Evolutionary conservation across 139 green algal species (phyloP).

Genomic region (Chlorella ohadii): DNA sequence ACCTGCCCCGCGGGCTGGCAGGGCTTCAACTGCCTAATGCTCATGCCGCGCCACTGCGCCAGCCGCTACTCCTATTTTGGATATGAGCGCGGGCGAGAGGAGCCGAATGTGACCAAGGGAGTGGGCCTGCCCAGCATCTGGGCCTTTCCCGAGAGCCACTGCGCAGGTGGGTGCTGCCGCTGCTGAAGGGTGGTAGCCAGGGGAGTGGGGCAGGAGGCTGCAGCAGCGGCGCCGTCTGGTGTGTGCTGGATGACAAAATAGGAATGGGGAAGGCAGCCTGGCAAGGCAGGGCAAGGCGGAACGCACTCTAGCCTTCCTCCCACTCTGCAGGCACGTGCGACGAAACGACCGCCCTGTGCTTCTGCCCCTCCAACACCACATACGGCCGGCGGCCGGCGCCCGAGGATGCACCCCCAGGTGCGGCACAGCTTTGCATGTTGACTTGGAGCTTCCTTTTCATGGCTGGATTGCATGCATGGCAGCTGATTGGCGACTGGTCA

Average conservation of each 20-base stretch:
- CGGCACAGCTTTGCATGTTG: not conserved
- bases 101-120: not conserved
- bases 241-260: too few species aligned
- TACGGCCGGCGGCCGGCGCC: not conserved
- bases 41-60: slow-evolving; percentile 39
- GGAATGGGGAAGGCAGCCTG: too few species aligned
- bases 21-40: slow-evolving; percentile 23
- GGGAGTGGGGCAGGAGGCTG: too few species aligned
- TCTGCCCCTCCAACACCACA: slow-evolving; percentile 21
- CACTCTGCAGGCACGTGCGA: slow-evolving; percentile 1
- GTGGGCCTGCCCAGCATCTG: not conserved
- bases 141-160: not conserved
- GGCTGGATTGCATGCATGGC: too few species aligned
- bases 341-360: slow-evolving; percentile 7
- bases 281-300: too few species aligned
- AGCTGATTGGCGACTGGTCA: too few species aligned
- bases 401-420: not conserved
- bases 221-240: too few species aligned
- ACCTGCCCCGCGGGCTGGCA: slow-evolving; percentile 15
- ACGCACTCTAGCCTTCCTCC: too few species aligned
- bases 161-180: not conserved
- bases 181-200: too few species aligned
- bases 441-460: not conserved
- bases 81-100: not conserved
- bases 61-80: not conserved